Base-by-base conservation (phyloP, 805 yeast species). In the Metschnikowia lunata region DNA sequence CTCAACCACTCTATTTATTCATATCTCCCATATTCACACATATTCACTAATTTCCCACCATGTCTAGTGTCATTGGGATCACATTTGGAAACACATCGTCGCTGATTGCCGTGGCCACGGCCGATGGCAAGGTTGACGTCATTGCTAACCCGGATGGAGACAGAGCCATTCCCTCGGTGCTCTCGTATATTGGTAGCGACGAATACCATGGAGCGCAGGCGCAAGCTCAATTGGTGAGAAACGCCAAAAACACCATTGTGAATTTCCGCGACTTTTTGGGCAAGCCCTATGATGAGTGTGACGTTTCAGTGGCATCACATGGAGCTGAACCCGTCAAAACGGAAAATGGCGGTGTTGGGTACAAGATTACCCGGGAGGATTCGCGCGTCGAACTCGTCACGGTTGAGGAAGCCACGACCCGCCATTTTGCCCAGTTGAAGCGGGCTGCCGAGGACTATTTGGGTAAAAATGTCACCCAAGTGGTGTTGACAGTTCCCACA, bases 61-160 rank as follows among this genome's bases (percentile, higher is more conserved):
- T 68, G 72, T 65, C 72, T 43, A 62, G 70, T 57, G 86, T 88
- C 56, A 86, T 93, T 67, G 99, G 99, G 69, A 80, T 93, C 64
- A 83, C 97, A 35, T 91, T 93, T 67, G 99, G 99, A 67, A 93
- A 93, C 80, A 85, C 96, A 39, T 80, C 96, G 49, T 85, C 97
- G 39, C 87, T 97, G 47, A 89, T 93, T 64, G 97, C 98, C 39
- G 87, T 83, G 60, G 85, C 90, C 55, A 71, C 77, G 50, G 67
- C 73, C 54, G 97, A 91, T 60, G 97, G 97, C 50, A 86, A 85
- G 65, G 93, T 88, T 52, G 97, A 93, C 63, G 96, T 93, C 55
- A 91, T 93, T 66, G 99, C 99, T 56, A 91, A 93, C 80, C 97
- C 95, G 56, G 99, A 93, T 63, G 99, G 99, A 67, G 98, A 93